phyloP scores from a whole-genome alignment of 768 basidiomycete species.

The Rhodosporidiobolus sp. region DNA sequence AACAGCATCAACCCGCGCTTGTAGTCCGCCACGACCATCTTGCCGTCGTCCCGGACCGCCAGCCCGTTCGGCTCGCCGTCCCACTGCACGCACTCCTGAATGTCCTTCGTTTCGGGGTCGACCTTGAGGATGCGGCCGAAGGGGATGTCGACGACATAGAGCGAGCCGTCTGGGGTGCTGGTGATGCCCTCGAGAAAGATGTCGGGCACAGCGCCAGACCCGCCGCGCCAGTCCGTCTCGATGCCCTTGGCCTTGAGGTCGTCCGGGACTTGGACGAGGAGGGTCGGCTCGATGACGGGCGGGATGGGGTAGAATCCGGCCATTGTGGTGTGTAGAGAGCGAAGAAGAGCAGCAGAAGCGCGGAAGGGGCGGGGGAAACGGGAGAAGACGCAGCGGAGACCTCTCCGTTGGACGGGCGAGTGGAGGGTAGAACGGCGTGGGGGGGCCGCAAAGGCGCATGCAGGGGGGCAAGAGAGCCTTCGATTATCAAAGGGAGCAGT shows the following conservation, averaged over 20 bases:
- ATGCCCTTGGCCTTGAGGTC: conserved; percentile 3
- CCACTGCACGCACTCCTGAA: conserved; percentile 8
- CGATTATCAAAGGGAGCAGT: too few species aligned
- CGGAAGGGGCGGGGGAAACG: not conserved
- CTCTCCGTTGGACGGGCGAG: too few species aligned
- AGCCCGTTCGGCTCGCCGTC: conserved; percentile 4
- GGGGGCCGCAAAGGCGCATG: too few species aligned
- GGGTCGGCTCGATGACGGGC: not conserved
- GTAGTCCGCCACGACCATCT: conserved; percentile 5
- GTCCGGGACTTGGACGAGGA: not conserved
- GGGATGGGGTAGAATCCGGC: conserved; percentile 8
- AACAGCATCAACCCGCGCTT: not conserved
- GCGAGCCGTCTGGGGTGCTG: not conserved
- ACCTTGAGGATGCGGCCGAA: conserved; percentile 2
- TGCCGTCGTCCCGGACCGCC: not conserved
- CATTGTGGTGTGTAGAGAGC: not conserved
- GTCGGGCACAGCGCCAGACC: not conserved
- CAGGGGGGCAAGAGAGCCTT: too few species aligned
- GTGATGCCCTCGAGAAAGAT: conserved; percentile 5
- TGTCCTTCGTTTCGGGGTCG: not conserved
- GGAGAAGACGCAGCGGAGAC: not conserved
- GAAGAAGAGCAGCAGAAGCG: not conserved
- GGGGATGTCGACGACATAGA: conserved; percentile 5
- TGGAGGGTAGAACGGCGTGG: too few species aligned
- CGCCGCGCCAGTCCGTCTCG: not conserved